These are phyloP conservation scores for Paramecium primaurelia DNA, from an alignment of 73 alveolate species.

Conservation along the genomic window DNA sequence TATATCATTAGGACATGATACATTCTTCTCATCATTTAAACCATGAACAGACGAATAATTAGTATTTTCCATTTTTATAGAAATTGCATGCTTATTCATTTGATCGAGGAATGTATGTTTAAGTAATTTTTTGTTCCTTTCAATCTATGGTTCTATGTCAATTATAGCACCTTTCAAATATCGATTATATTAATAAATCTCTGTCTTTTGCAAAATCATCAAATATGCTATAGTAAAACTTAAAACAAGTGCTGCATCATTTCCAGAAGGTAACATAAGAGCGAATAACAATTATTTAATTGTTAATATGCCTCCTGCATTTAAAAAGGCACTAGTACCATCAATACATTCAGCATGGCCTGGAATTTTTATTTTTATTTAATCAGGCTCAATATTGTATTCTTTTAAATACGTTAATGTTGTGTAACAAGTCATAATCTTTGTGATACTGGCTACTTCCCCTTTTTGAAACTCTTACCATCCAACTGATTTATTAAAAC, in stretches of 20 bases:
- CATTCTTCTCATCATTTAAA: constrained; percentile 56
- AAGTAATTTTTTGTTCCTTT: neutral
- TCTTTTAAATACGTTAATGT: constrained; percentile 47
- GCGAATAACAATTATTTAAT: constrained; percentile 64
- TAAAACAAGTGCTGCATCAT: constrained; percentile 71
- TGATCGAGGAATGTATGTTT: constrained; percentile 51
- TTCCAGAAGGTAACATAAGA: constrained; percentile 74
- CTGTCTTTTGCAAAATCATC: neutral
- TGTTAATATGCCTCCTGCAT: constrained; percentile 62
- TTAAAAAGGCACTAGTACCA: constrained; percentile 71
- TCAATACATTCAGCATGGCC: constrained; percentile 63
- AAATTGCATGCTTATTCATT: constrained; percentile 65
- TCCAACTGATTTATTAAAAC: neutral
- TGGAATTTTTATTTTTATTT: constrained; percentile 44
- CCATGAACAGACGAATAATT: constrained; percentile 72
- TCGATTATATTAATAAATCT: neutral
- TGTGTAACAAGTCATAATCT: constrained; percentile 58
- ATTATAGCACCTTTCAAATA: neutral
- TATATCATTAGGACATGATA: constrained; percentile 38
- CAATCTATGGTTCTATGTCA: neutral
- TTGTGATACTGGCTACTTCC: constrained; percentile 55
- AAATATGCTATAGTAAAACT: neutral
- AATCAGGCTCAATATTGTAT: constrained; percentile 48
- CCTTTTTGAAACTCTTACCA: neutral
- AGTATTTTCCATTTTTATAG: constrained; percentile 60